phyloP scores from a whole-genome alignment of 2,329 filamentous ascomycete genomes.

The Cladosporium velox region DNA sequence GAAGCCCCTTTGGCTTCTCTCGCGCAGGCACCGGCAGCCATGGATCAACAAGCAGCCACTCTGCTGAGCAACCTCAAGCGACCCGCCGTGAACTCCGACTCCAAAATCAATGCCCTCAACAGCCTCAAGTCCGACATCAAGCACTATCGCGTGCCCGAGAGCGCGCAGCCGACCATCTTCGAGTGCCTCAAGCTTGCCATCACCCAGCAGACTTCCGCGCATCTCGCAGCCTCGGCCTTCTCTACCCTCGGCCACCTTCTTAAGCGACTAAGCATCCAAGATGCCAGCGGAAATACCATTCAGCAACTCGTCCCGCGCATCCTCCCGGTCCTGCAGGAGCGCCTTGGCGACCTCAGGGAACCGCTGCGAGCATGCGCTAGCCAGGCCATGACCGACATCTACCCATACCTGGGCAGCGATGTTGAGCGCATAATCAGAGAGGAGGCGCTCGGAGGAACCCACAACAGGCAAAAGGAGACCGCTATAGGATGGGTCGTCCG shows the following conservation, averaged over 20 bases:
- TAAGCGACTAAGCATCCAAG: conserved; percentile 82
- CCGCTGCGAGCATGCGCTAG: conserved; percentile 74
- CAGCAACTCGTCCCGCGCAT: conserved; percentile 67
- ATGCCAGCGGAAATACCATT: conserved; percentile 70
- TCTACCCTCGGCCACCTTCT: conserved; percentile 85
- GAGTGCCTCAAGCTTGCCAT: conserved; percentile 78
- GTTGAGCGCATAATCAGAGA: conserved; percentile 81
- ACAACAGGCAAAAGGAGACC: conserved; percentile 79
- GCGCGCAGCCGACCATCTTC: conserved; percentile 71
- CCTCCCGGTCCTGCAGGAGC: conserved; percentile 75
- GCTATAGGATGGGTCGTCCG: conserved; percentile 83
- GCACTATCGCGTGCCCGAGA: conserved; percentile 83
- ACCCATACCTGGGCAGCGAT: conserved; percentile 67
- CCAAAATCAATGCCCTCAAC: conserved; percentile 71
- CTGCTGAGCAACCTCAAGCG: conserved; percentile 58
- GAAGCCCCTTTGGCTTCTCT: conserved; percentile 13
- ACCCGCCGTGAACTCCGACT: conserved; percentile 67
- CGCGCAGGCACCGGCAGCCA: conserved; percentile 32
- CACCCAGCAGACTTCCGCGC: conserved; percentile 70
- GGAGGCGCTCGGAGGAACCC: conserved; percentile 75
- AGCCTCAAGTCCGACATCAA: conserved; percentile 86
- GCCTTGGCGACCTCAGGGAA: conserved; percentile 85
- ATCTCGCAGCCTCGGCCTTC: conserved; percentile 78
- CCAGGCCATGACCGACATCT: conserved; percentile 76
- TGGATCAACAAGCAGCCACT: conserved; percentile 60